Evolutionary conservation across 495 filamentous ascomycete species (phyloP).

Genomic region (Baudoinia panamericana): DNA sequence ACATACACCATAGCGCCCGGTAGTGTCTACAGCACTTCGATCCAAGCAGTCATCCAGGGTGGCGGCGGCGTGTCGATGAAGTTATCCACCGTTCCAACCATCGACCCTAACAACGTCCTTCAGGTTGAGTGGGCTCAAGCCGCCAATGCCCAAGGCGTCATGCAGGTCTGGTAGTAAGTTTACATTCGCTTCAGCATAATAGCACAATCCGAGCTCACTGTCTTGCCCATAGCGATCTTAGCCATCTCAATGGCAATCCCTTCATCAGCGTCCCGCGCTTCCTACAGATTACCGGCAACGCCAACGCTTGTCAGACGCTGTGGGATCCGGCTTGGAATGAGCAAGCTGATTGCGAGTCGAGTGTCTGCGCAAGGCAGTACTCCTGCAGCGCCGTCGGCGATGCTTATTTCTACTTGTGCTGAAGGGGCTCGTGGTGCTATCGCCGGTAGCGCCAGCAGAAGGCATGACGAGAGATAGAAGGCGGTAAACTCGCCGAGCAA

Average conservation of each 20-base stretch:
- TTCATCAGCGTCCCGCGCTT: not conserved
- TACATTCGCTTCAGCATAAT: no score
- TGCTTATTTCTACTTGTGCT: no score
- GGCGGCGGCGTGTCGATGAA: slow-evolving; percentile 5
- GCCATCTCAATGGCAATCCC: not conserved
- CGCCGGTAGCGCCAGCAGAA: no score
- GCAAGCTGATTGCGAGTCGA: not conserved
- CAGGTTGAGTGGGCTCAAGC: slow-evolving; percentile 1
- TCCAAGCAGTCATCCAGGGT: slow-evolving; percentile 1
- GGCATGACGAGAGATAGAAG: no score
- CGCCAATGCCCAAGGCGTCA: not conserved
- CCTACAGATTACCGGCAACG: not conserved
- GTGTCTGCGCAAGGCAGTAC: no score
- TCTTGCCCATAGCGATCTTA: no score
- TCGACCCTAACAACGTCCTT: not conserved
- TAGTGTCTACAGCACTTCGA: not conserved
- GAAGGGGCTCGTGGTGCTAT: no score
- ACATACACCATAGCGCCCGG: slow-evolving; percentile 4
- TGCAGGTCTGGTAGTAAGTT: slow-evolving; percentile 2
- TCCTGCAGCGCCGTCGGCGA: no score
- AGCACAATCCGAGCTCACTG: no score
- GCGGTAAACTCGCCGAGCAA: no score
- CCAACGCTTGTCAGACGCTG: not conserved
- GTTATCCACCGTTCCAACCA: not conserved
- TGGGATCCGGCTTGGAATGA: not conserved